Evolutionary conservation across 2,329 filamentous ascomycete species (phyloP), one percentile per base, ranked within the genome.

Genomic region (Chrysosporium keratinophilum): DNA sequence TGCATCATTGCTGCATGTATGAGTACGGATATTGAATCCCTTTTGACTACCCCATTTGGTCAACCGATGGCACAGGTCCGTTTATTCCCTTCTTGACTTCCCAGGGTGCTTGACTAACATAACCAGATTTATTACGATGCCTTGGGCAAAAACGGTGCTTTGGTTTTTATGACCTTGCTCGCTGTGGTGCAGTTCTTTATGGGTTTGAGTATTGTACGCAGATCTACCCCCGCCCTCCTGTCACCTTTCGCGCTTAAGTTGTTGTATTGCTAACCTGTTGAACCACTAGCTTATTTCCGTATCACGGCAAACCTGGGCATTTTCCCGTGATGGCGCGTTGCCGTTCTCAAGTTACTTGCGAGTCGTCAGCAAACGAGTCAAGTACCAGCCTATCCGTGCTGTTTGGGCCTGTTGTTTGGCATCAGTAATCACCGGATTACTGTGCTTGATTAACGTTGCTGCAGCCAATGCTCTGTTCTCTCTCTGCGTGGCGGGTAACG

Each of bases 101-200:
- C 31, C 5, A 39, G 10, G 15, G 2, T 28, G 23, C 23, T 28
- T 28, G 23, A 28, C 19, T 33, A 39, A 35, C 19, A 17, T 67
- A 67, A 64, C 7, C 71, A 81, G 63, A 80, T 82, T 43, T 82
- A 81, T 66, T 81, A 74, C 57, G 78, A 82, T 55, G 77, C 79
- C 0, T 64, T 83, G 9, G 80, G 80, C 9, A 82, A 81, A 63
- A 69, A 74, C 4, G 80, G 78, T 4, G 77, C 80, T 0, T 64
- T 83, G 5, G 79, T 74, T 0, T 71, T 83, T 52, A 82, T 82
- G 76, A 71, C 72, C 1, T 69, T 82, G 0, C 66, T 82, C 17
- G 79, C 81, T 61, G 74, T 81, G 47, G 78, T 81, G 2, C 80
- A 83, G 61, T 83, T 80, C 63, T 69, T 82, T 19, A 82, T 83